Evolutionary conservation across 1,139 yeast genomes (phyloP), one percentile per base, ranked within the genome.

Genomic region (Scheffersomyces illinoinensis): DNA sequence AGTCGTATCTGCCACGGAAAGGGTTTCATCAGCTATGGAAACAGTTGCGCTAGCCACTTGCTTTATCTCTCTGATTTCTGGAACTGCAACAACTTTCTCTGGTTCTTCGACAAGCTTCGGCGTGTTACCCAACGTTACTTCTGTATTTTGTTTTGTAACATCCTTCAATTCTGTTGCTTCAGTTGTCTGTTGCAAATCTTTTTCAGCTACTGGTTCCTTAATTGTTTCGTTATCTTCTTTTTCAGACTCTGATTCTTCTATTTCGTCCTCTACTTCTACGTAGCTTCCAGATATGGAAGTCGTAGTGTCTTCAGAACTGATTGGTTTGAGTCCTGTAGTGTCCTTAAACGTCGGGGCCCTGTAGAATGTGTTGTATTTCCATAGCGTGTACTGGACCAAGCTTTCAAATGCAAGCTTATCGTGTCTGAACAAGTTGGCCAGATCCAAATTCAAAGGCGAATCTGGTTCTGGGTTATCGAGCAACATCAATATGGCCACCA

Each of bases 401-500:
- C 87, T 87, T 58, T 85, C 81, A 66, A 89, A 90, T 0, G 96
- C 85, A 10, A 66, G 60, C 54, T 71, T 72, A 47, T 86, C 88
- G 55, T 77, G 71, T 59, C 93, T 81, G 59, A 83, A 82, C 55
- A 93, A 72, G 67, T 89, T 91, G n/a, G 97, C 96, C 71, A 91
- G 85, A 70, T 93, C 98, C 33, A 93, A 82, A 68, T 93, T 91
- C 54, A 93, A 76, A 0, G 98, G 98, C 49, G 93, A 87, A 65
- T 90, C 90, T 0, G 96, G 95, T 69, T 90, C 97, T 0, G 97
- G 97, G 58, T 87, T 87, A 58, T 84, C 86, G 23, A 93, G 74
- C 62, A 93, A 80, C 69, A 87, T 82, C 58, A 89, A 76, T 1
- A 92, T 85, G 0, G 97, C 97, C 43, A 86, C 82, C 54, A 91